phyloP scores from a whole-genome alignment of 805 yeast species.

The Blastobotrys attinorum region DNA sequence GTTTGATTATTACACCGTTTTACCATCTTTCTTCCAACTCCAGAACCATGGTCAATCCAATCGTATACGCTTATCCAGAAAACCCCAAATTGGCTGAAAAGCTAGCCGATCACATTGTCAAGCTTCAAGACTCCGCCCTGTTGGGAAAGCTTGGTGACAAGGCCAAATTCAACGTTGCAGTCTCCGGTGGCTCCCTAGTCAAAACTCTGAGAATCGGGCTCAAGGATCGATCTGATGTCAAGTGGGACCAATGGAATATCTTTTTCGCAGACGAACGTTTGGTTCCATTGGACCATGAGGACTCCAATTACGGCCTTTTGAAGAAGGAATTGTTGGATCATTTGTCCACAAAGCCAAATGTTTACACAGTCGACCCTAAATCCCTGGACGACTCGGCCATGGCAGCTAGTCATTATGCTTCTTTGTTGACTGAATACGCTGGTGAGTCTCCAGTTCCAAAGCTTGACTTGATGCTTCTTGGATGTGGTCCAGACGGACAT shows the following conservation, averaged over 20 bases:
- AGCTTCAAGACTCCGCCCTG: constrained; percentile 56
- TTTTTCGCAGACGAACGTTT: constrained; percentile 88
- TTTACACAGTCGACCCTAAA: constrained; percentile 57
- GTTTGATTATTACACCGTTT: no score
- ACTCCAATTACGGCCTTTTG: constrained; percentile 81
- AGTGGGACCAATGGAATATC: constrained; percentile 41
- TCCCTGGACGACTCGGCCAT: constrained; percentile 45
- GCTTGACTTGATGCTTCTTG: constrained; percentile 65
- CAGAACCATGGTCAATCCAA: constrained; percentile 14
- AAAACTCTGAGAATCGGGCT: constrained; percentile 59
- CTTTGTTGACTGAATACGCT: constrained; percentile 44
- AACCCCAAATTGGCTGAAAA: constrained; percentile 55
- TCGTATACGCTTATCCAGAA: constrained; percentile 44
- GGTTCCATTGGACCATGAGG: constrained; percentile 73
- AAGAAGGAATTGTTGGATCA: constrained; percentile 50
- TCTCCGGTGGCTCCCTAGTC: constrained; percentile 88
- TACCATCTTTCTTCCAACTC: neutral
- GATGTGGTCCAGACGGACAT: constrained; percentile 96
- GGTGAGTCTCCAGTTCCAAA: constrained; percentile 33
- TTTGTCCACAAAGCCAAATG: constrained; percentile 43
- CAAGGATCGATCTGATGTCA: constrained; percentile 41
- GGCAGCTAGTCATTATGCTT: constrained; percentile 58
- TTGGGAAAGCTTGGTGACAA: constrained; percentile 18
- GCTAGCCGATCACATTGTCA: constrained; percentile 56
- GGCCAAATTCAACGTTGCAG: constrained; percentile 59